Percentiles rank a stretch among this genome's conserved stretches.
These are phyloP conservation scores for Hypoxylon sp. DNA, from an alignment of 2,329 filamentous ascomycete species.

Conservation along the genomic window DNA sequence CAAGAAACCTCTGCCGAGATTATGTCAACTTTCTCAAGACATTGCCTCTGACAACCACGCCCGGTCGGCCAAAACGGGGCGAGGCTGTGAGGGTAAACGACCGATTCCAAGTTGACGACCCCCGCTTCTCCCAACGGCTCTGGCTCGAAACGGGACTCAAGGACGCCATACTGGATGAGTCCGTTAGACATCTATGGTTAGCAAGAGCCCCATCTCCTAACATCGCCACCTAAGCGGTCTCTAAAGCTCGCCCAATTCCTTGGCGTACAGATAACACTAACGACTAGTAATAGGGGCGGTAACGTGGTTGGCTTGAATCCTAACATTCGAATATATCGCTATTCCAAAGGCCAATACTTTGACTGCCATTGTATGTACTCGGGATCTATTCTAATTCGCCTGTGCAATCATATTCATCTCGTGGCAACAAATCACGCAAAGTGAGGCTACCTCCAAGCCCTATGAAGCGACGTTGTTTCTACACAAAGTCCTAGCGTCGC, in stretches of 20 bases:
- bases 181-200: conserved; percentile 62
- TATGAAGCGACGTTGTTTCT: conserved; percentile 2
- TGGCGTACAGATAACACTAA: conserved; percentile 22
- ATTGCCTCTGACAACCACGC: conserved; percentile 82
- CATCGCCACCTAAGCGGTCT: neutral
- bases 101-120: conserved; percentile 85
- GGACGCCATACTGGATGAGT: conserved; percentile 66
- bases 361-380: conserved; percentile 84
- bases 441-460: conserved; percentile 6
- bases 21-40: conserved; percentile 79
- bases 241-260: neutral
- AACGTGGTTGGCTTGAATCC: conserved; percentile 86
- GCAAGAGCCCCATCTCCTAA: conserved; percentile 44
- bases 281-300: conserved; percentile 76
- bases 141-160: conserved; percentile 85
- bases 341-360: conserved; percentile 89
- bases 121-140: conserved; percentile 78
- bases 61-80: conserved; percentile 81
- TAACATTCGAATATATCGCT: conserved; percentile 91
- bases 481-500: conserved; percentile 2
- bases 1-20: conserved; percentile 78
- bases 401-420: conserved; percentile 14
- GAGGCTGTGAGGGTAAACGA: conserved; percentile 91
- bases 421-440: conserved; percentile 14
- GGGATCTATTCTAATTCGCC: conserved; percentile 14